Evolutionary conservation across 129 eudicot genomes (phyloP).

Genomic region (Flaveria bidentis): DNA sequence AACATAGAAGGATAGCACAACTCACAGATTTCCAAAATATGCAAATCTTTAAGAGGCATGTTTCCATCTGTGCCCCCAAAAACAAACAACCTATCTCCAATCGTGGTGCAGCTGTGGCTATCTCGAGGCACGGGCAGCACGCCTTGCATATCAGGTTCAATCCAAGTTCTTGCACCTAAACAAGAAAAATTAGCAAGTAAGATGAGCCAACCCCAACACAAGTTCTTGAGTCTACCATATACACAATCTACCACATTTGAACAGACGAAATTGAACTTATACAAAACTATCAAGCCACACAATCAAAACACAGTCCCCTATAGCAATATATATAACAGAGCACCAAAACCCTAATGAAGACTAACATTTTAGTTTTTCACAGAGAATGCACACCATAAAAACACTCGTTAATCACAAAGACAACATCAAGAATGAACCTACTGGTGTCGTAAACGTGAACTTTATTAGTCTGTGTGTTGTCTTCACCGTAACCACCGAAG

Average conservation of each 20-base stretch:
- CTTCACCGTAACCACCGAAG: conserved; percentile 90
- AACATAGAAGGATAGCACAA: conserved; percentile 23
- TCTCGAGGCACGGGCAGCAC: conserved; percentile 83
- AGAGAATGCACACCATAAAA: neutral
- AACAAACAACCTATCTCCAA: conserved; percentile 76
- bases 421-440: conserved; percentile 29
- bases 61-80: conserved; percentile 96
- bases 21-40: conserved; percentile 87
- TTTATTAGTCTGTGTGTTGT: conserved; percentile 80
- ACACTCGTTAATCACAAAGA: conserved; percentile 21
- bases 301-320: neutral
- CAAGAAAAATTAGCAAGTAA: conserved; percentile 4
- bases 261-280: neutral
- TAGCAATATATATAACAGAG: conserved; percentile 16
- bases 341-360: conserved; percentile 28
- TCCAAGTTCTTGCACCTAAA: conserved; percentile 72
- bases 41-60: conserved; percentile 77
- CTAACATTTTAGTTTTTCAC: neutral
- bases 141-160: conserved; percentile 75
- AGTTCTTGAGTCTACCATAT: no score
- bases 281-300: neutral
- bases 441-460: conserved; percentile 86
- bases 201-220: conserved; percentile 6
- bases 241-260: conserved; percentile 11
- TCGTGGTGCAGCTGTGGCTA: conserved; percentile 93